Evolutionary conservation across 768 basidiomycete genomes (phyloP).

Genomic region (Hypholoma sublateritium): DNA sequence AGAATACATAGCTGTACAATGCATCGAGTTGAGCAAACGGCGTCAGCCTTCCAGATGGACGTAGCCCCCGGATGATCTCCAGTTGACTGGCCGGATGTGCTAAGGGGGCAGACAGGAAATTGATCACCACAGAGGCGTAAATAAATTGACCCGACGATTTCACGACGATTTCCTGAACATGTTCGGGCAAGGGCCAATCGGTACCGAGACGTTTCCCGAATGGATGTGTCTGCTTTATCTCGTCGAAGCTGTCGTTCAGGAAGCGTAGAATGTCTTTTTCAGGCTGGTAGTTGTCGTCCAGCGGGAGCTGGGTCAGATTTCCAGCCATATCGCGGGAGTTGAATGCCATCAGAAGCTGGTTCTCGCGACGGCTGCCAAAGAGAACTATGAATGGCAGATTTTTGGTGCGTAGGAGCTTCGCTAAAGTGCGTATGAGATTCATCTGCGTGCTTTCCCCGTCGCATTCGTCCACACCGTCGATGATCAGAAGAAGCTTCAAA

Average conservation of each 20-base stretch:
- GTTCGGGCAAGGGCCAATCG: background rate
- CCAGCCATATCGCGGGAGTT: background rate
- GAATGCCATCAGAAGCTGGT: background rate
- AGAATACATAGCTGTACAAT: constrained; percentile 1
- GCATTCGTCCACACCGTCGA: constrained; percentile 27
- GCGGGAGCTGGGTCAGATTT: background rate
- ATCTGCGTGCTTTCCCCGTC: background rate
- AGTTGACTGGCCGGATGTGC: background rate
- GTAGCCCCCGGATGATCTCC: background rate
- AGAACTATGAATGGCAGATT: constrained; percentile 7
- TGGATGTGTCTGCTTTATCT: constrained; percentile 6
- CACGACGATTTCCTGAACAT: background rate
- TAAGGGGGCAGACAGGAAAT: background rate
- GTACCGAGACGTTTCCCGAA: background rate
- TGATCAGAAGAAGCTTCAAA: background rate
- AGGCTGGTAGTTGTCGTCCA: background rate
- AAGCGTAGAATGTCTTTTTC: constrained; percentile 4
- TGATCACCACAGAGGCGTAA: constrained; percentile 1
- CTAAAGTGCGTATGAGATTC: background rate
- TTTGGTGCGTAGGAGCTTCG: background rate
- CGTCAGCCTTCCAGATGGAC: background rate
- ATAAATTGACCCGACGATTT: constrained; percentile 9
- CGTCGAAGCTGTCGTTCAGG: background rate
- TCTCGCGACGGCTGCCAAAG: constrained; percentile 12
- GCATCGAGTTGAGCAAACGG: constrained; percentile 5